These are phyloP conservation scores for Aspergillus novofumigatus DNA, from an alignment of 2,329 filamentous ascomycete species.

Conservation along the genomic window DNA sequence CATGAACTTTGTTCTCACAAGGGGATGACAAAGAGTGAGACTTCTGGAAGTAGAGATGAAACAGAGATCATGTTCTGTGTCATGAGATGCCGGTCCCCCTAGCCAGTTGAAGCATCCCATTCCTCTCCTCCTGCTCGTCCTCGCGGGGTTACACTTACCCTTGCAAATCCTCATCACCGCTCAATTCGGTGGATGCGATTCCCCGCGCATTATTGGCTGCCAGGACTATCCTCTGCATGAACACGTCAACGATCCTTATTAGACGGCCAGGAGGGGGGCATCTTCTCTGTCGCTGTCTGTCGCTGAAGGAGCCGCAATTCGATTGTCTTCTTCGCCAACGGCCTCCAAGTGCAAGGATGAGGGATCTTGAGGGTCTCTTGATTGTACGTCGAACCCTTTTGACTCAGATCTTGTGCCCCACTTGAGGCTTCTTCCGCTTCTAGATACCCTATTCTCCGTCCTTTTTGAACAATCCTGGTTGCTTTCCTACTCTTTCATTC, in stretches of 20 bases:
- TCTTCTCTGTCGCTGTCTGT: slow-evolving; percentile 9
- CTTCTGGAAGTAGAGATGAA: background rate
- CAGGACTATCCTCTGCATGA: slow-evolving; percentile 15
- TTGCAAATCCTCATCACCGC: slow-evolving; percentile 7
- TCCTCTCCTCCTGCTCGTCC: background rate
- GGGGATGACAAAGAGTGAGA: background rate
- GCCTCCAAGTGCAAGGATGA: background rate
- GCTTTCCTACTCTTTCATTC: slow-evolving; percentile 2
- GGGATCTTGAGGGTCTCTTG: background rate
- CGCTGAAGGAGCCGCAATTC: slow-evolving; percentile 15
- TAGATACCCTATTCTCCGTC: slow-evolving; percentile 2
- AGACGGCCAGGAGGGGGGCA: slow-evolving; percentile 4
- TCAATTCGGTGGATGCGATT: slow-evolving; percentile 11
- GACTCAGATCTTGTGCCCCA: slow-evolving; percentile 14
- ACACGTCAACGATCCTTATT: slow-evolving; percentile 26
- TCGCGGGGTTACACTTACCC: slow-evolving; percentile 11
- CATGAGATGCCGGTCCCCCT: background rate
- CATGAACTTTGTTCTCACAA: background rate
- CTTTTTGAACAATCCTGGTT: background rate
- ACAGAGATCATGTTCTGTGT: background rate
- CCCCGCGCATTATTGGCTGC: slow-evolving; percentile 20
- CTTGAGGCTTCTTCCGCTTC: slow-evolving; percentile 6
- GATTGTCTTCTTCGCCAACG: background rate
- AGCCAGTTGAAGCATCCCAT: background rate
- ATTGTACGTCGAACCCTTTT: background rate